Percentiles rank a stretch among this genome's conserved stretches.
Evolutionary conservation across 2,329 filamentous ascomycete genomes (phyloP).

Genomic region (Penicillium paneum): DNA sequence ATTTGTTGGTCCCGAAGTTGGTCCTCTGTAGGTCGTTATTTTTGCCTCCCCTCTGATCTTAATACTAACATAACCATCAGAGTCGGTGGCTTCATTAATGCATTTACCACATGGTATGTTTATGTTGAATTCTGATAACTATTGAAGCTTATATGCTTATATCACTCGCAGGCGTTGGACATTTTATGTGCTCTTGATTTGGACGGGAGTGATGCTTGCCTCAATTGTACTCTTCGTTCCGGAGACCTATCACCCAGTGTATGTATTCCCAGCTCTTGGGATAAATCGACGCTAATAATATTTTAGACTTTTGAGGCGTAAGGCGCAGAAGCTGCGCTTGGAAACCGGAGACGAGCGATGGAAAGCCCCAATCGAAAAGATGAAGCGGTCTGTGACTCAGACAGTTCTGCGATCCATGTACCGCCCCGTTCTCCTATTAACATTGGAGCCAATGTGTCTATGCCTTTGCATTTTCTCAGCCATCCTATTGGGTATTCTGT

Average conservation of each 20-base stretch:
- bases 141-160: constrained; percentile 13
- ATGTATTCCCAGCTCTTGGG: constrained; percentile 13
- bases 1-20: constrained; percentile 58
- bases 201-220: constrained; percentile 63
- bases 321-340: constrained; percentile 66
- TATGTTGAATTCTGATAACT: neutral
- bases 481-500: constrained; percentile 80
- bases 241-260: constrained; percentile 72
- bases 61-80: constrained; percentile 37
- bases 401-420: constrained; percentile 60
- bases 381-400: constrained; percentile 62
- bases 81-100: constrained; percentile 76
- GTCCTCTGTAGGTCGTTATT: constrained; percentile 45
- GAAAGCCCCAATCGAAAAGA: constrained; percentile 72
- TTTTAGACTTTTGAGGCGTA: constrained; percentile 60
- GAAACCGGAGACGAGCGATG: constrained; percentile 76
- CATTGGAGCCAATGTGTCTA: constrained; percentile 81
- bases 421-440: constrained; percentile 71
- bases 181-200: constrained; percentile 81
- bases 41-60: neutral
- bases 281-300: constrained; percentile 42
- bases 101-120: constrained; percentile 60
- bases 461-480: constrained; percentile 79
- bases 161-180: constrained; percentile 62
- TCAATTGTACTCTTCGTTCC: constrained; percentile 71